Percentiles rank a stretch among this genome's conserved stretches.
These are phyloP conservation scores for Saccharomycopsis capsularis DNA, from an alignment of 805 yeast species.

Conservation along the genomic window DNA sequence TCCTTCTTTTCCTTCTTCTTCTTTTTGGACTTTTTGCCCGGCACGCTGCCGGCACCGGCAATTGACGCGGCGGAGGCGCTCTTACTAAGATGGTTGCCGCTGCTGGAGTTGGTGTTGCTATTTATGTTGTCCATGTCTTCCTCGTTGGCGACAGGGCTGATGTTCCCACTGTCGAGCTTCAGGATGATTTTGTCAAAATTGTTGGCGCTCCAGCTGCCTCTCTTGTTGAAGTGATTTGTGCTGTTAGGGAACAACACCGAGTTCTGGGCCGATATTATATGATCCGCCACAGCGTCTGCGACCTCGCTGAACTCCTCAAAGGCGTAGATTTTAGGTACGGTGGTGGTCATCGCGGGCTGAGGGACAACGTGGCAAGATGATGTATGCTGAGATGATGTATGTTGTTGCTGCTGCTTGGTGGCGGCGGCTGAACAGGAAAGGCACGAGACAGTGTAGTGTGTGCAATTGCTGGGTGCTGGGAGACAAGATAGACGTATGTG, in stretches of 20 bases:
- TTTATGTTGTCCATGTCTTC: not conserved
- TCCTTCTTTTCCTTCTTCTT: constrained; percentile 41
- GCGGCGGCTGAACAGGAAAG: too few species aligned
- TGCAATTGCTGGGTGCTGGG: too few species aligned
- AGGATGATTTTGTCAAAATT: constrained; percentile 29
- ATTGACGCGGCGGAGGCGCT: constrained; percentile 9
- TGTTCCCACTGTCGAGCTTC: not conserved
- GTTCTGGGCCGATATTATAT: constrained; percentile 84
- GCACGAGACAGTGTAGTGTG: too few species aligned
- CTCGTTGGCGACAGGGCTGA: not conserved
- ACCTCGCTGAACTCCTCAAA: constrained; percentile 86
- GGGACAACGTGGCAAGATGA: too few species aligned
- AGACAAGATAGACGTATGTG: too few species aligned
- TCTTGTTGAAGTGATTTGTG: constrained; percentile 6
- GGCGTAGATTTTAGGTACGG: constrained; percentile 89
- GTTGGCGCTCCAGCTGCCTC: constrained; percentile 25
- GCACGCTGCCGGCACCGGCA: not conserved
- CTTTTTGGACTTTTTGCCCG: constrained; percentile 14
- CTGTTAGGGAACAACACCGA: constrained; percentile 39
- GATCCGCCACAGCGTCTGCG: constrained; percentile 96
- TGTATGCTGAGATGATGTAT: too few species aligned
- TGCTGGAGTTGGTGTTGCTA: constrained; percentile 21
- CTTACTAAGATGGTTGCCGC: constrained; percentile 23
- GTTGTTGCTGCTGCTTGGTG: too few species aligned
- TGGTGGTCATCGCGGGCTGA: constrained; percentile 92